Percentiles rank a stretch among this genome's conserved stretches.
These are phyloP conservation scores for Abrus precatorius DNA, from an alignment of 306 rosid genomes.

Conservation along the genomic window DNA sequence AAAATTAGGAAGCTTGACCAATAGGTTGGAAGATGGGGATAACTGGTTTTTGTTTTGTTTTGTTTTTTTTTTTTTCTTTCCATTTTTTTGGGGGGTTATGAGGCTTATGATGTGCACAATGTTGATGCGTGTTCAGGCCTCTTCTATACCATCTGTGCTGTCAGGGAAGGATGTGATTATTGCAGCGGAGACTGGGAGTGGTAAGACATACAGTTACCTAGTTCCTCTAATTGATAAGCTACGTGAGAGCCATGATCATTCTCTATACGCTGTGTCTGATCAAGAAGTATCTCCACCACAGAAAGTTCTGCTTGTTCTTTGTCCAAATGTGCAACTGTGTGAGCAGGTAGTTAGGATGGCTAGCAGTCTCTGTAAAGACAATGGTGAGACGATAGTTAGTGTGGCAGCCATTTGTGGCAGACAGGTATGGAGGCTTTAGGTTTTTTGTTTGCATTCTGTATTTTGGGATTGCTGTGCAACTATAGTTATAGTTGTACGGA, in stretches of 20 bases:
- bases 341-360: conserved; percentile 95
- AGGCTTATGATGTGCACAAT: conserved; percentile 29
- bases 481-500: not conserved
- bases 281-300: conserved; percentile 46
- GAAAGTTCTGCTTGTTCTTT: conserved; percentile 74
- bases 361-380: conserved; percentile 69
- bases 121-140: conserved; percentile 68
- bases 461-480: conserved; percentile 15
- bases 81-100: not conserved
- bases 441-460: not conserved
- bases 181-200: conserved; percentile 99
- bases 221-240: conserved; percentile 79
- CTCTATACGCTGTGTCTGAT: conserved; percentile 51
- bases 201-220: conserved; percentile 89
- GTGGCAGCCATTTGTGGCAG: conserved; percentile 85
- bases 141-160: conserved; percentile 81
- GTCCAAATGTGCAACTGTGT: conserved; percentile 92
- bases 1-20: conserved; percentile 24
- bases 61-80: not conserved
- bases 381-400: conserved; percentile 70
- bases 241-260: conserved; percentile 46
- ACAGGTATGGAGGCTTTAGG: conserved; percentile 67
- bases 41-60: conserved; percentile 7
- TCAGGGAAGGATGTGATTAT: conserved; percentile 85
- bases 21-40: conserved; percentile 28